Evolutionary conservation across 164 flowering plant genomes (phyloP).

Genomic region (Aristolochia californica): DNA sequence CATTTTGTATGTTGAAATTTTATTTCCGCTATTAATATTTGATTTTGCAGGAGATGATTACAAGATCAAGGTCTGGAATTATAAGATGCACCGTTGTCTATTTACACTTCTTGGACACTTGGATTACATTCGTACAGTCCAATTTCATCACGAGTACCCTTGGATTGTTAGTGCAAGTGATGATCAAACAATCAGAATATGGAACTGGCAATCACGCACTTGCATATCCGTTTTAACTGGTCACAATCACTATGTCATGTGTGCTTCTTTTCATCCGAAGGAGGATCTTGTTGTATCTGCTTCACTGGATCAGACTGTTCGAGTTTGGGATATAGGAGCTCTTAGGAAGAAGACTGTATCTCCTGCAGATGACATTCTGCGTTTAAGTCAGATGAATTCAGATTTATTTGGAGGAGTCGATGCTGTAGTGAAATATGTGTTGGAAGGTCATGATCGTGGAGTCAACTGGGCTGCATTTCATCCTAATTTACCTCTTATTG

Average conservation of each 20-base stretch:
- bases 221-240: slow-evolving; percentile 79
- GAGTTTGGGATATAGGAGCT: slow-evolving; percentile 93
- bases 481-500: slow-evolving; percentile 77
- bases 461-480: slow-evolving; percentile 97
- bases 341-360: slow-evolving; percentile 73
- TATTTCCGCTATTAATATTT: too few relatives aligned
- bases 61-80: slow-evolving; percentile 91
- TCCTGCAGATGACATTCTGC: slow-evolving; percentile 78
- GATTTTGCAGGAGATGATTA: slow-evolving; percentile 78
- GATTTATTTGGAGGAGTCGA: slow-evolving; percentile 94
- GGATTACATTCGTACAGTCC: slow-evolving; percentile 90
- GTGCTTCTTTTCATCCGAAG: slow-evolving; percentile 80
- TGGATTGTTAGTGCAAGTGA: slow-evolving; percentile 96
- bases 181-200: slow-evolving; percentile 84
- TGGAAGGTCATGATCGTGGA: slow-evolving; percentile 81
- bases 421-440: slow-evolving; percentile 88
- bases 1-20: too few relatives aligned
- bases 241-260: slow-evolving; percentile 89
- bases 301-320: slow-evolving; percentile 92
- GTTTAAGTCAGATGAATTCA: slow-evolving; percentile 82
- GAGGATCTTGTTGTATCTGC: slow-evolving; percentile 93
- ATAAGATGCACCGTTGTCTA: slow-evolving; percentile 59
- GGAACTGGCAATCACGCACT: slow-evolving; percentile 98
- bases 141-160: slow-evolving; percentile 74
- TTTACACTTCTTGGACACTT: slow-evolving; percentile 83